A percentile compares a stretch with the other conserved stretches of the same genome.
Evolutionary conservation across 2,329 filamentous ascomycete genomes (phyloP).

Genomic region (Nothomitra cinnamomea): DNA sequence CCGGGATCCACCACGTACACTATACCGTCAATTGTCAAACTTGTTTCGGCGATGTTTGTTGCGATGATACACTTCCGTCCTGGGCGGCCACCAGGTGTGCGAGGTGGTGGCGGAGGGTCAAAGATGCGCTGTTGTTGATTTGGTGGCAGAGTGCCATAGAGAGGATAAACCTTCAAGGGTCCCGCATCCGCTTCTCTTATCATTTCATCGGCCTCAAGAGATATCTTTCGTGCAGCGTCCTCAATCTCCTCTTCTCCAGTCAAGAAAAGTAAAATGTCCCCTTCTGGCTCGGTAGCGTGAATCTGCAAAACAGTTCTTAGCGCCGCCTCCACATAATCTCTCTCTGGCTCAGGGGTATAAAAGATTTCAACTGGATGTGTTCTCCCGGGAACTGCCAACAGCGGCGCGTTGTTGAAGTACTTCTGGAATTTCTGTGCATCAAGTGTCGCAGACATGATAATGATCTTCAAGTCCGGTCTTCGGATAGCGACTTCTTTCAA

Average conservation of each 20-base stretch:
- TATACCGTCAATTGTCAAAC: slow-evolving; percentile 93
- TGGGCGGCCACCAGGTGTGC: slow-evolving; percentile 59
- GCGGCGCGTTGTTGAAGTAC: slow-evolving; percentile 88
- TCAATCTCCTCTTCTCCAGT: slow-evolving; percentile 98
- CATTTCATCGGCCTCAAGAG: slow-evolving; percentile 80
- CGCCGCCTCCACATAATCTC: slow-evolving; percentile 91
- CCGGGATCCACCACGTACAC: slow-evolving; percentile 98
- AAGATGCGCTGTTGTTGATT: slow-evolving; percentile 92
- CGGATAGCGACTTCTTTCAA: slow-evolving; percentile 76
- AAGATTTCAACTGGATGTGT: slow-evolving; percentile 97
- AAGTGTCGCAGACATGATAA: slow-evolving; percentile 96
- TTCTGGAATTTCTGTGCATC: slow-evolving; percentile 96
- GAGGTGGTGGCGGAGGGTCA: slow-evolving; percentile 62
- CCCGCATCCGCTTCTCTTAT: slow-evolving; percentile 80
- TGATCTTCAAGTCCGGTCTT: slow-evolving; percentile 83
- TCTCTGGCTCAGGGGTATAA: slow-evolving; percentile 90
- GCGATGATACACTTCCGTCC: slow-evolving; percentile 90
- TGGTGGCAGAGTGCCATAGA: slow-evolving; percentile 86
- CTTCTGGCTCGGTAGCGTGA: slow-evolving; percentile 79
- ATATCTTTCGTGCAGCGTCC: slow-evolving; percentile 84
- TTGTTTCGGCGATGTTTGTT: slow-evolving; percentile 97
- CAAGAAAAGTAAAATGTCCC: slow-evolving; percentile 85
- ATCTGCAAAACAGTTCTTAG: slow-evolving; percentile 93
- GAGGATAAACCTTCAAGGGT: slow-evolving; percentile 74
- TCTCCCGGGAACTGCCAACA: slow-evolving; percentile 84